Percentiles rank a stretch among this genome's conserved stretches.
Evolutionary conservation across 441 rosid genomes (phyloP).

Genomic region (Croton laevigatus): DNA sequence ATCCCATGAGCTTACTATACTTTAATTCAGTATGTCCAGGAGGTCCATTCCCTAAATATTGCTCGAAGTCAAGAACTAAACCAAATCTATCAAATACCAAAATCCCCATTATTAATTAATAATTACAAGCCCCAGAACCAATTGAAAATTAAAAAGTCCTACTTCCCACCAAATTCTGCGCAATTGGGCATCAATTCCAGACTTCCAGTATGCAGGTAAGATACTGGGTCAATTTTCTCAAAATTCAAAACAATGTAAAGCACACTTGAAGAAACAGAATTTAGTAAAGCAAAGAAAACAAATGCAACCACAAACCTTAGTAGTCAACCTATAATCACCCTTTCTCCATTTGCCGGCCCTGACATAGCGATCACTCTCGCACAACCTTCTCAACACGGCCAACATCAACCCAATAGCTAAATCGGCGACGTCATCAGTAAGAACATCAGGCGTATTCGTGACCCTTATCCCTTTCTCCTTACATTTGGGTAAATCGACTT

Average conservation of each 20-base stretch:
- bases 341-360: slow-evolving; percentile 74
- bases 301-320: slow-evolving; percentile 49
- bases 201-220: no score
- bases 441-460: slow-evolving; percentile 85
- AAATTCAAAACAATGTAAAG: background rate
- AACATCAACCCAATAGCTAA: slow-evolving; percentile 76
- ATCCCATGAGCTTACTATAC: background rate
- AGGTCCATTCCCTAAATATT: background rate
- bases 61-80: background rate
- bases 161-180: background rate
- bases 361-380: slow-evolving; percentile 72
- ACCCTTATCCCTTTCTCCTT: slow-evolving; percentile 76
- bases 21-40: background rate
- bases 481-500: slow-evolving; percentile 80
- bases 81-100: background rate
- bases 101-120: background rate
- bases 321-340: slow-evolving; percentile 59
- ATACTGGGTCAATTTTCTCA: background rate
- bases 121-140: background rate
- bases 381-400: slow-evolving; percentile 72
- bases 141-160: background rate
- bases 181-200: background rate
- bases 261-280: background rate
- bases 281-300: background rate
- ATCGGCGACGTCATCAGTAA: slow-evolving; percentile 92